phyloP scores from a whole-genome alignment of 2,329 filamentous ascomycete species.

The Xylaria sp. region DNA sequence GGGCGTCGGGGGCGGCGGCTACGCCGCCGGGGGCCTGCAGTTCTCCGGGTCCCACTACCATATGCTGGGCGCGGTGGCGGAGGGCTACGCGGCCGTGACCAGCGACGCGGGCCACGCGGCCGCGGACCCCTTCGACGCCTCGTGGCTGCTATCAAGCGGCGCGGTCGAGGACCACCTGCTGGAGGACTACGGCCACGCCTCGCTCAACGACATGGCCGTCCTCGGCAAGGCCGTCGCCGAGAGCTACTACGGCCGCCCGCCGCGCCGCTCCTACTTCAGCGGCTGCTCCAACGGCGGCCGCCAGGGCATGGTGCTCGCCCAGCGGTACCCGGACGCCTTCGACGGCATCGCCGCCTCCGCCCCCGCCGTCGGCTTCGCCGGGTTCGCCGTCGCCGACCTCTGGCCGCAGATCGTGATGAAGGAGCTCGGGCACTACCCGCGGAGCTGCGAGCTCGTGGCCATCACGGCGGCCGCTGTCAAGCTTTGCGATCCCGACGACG shows the following conservation, averaged over 20 bases:
- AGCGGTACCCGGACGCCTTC: slow-evolving; percentile 55
- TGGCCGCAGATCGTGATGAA: slow-evolving; percentile 42
- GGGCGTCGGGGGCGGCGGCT: slow-evolving; percentile 38
- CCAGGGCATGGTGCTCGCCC: slow-evolving; percentile 55
- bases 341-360: slow-evolving; percentile 54
- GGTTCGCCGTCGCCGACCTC: slow-evolving; percentile 30
- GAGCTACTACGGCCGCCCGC: slow-evolving; percentile 40
- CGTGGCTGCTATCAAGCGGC: slow-evolving; percentile 23
- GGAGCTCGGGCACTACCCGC: slow-evolving; percentile 37
- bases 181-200: slow-evolving; percentile 32
- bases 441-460: slow-evolving; percentile 40
- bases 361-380: slow-evolving; percentile 44
- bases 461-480: slow-evolving; percentile 42
- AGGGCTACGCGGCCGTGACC: slow-evolving; percentile 27
- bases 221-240: slow-evolving; percentile 48
- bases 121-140: background rate
- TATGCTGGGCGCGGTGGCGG: slow-evolving; percentile 16
- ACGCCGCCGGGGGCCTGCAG: slow-evolving; percentile 26
- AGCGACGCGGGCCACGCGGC: slow-evolving; percentile 28
- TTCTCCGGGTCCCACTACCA: slow-evolving; percentile 1
- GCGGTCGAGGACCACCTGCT: slow-evolving; percentile 29
- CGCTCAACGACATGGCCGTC: slow-evolving; percentile 34
- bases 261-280: slow-evolving; percentile 53
- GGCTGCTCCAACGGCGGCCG: slow-evolving; percentile 54
- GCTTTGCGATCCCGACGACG: slow-evolving; percentile 48